Evolutionary conservation across 805 yeast species (phyloP).

Genomic region (Lipomyces sp.): DNA sequence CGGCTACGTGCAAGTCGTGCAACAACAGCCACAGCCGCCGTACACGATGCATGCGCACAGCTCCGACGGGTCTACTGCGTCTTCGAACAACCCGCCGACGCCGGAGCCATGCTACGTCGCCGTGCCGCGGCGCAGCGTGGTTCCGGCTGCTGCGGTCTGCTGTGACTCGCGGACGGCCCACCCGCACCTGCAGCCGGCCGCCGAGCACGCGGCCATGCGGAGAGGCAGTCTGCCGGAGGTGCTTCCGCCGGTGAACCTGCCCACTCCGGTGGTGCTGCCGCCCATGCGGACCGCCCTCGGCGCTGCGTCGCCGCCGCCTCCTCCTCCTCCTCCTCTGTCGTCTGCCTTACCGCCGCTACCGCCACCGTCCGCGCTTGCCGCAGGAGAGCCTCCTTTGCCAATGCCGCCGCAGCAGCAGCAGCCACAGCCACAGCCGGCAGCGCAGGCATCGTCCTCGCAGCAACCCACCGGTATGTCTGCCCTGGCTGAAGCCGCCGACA

Average conservation of each 20-base stretch:
- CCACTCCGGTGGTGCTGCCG: slow-evolving; percentile 1
- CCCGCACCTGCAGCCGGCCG: not conserved
- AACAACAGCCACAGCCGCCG: too few species aligned
- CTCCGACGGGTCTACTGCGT: not conserved
- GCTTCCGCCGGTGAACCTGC: not conserved
- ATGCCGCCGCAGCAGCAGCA: not conserved
- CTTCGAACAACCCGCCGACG: too few species aligned
- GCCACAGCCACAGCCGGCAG: not conserved
- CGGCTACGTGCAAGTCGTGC: too few species aligned
- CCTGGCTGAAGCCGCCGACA: too few species aligned
- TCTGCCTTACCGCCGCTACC: not conserved
- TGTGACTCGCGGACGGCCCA: too few species aligned
- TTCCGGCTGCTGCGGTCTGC: too few species aligned
- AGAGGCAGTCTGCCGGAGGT: slow-evolving; percentile 5
- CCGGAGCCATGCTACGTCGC: too few species aligned
- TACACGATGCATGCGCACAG: slow-evolving; percentile 1
- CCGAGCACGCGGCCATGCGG: too few species aligned
- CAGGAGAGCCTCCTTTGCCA: not conserved
- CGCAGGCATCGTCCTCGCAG: not conserved
- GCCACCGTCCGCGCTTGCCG: not conserved
- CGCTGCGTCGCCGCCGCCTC: slow-evolving; percentile 1
- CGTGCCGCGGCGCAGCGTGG: too few species aligned
- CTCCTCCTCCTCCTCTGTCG: not conserved
- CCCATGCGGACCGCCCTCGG: slow-evolving; percentile 5
- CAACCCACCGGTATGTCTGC: not conserved